These are phyloP conservation scores for Straminergon stramineum DNA, from an alignment of 225 moss, liverwort and hornwort genomes.

Conservation along the genomic window DNA sequence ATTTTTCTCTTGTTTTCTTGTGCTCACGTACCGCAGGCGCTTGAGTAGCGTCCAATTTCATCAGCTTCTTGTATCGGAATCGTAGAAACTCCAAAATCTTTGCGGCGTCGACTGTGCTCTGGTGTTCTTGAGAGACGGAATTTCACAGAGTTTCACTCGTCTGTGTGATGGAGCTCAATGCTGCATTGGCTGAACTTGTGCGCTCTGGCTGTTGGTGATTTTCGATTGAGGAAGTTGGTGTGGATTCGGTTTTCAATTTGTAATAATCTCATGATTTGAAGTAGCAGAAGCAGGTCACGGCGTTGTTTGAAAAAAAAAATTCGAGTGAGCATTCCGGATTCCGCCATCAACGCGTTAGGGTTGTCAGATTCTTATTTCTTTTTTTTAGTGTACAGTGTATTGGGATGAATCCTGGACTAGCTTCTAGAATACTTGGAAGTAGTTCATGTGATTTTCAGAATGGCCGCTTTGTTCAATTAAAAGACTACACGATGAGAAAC, in stretches of 20 bases:
- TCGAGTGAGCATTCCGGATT: not conserved
- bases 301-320: not conserved
- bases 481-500: not conserved
- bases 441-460: conserved; percentile 4
- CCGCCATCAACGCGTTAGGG: not conserved
- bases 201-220: not conserved
- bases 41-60: not conserved
- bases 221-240: not conserved
- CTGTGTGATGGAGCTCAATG: not conserved
- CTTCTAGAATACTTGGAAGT: not conserved
- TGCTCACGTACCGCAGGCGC: not conserved
- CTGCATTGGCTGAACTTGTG: not conserved
- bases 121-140: not conserved
- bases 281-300: not conserved
- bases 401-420: conserved; percentile 3
- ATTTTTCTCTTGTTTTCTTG: not conserved
- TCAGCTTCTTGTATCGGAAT: not conserved
- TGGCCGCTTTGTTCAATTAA: not conserved
- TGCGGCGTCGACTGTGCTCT: not conserved
- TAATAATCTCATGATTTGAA: not conserved
- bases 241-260: not conserved
- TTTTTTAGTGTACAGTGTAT: not conserved
- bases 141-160: not conserved
- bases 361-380: not conserved
- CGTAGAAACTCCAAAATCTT: not conserved